Evolutionary conservation across 2,329 filamentous ascomycete genomes (phyloP).

Genomic region (Aureobasidium sp.): DNA sequence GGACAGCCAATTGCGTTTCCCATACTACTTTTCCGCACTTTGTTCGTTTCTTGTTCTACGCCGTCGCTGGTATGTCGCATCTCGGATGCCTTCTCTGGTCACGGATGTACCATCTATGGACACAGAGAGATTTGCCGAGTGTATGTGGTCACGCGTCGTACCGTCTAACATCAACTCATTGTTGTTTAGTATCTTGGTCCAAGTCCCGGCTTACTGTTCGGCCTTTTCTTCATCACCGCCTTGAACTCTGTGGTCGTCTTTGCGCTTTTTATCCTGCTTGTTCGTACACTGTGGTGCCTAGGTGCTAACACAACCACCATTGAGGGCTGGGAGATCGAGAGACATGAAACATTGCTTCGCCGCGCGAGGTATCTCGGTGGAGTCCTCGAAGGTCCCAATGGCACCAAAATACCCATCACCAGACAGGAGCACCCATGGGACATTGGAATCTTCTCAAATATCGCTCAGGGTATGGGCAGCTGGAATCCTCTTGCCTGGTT

Average conservation of each 20-base stretch:
- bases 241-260: constrained; percentile 52
- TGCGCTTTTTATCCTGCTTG: constrained; percentile 55
- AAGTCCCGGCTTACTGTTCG: constrained; percentile 46
- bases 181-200: constrained; percentile 58
- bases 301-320: constrained; percentile 69
- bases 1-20: constrained; percentile 62
- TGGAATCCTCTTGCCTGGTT: constrained; percentile 59
- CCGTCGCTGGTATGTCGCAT: constrained; percentile 54
- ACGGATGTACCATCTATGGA: constrained; percentile 54
- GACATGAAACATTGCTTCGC: constrained; percentile 37
- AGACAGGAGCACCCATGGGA: constrained; percentile 77
- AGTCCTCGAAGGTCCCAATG: constrained; percentile 47
- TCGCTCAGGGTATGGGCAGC: constrained; percentile 68
- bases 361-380: constrained; percentile 45
- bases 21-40: constrained; percentile 77
- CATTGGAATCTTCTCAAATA: constrained; percentile 63
- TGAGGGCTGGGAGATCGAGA: constrained; percentile 60
- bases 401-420: constrained; percentile 44
- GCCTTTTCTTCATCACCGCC: constrained; percentile 53
- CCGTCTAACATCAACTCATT: not conserved
- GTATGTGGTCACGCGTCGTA: constrained; percentile 31
- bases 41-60: constrained; percentile 64
- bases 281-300: constrained; percentile 54
- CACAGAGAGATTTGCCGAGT: constrained; percentile 56
- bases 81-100: constrained; percentile 53